Evolutionary conservation across 352 stramenopile species (phyloP).

Genomic region (Plasmopara viticola): DNA sequence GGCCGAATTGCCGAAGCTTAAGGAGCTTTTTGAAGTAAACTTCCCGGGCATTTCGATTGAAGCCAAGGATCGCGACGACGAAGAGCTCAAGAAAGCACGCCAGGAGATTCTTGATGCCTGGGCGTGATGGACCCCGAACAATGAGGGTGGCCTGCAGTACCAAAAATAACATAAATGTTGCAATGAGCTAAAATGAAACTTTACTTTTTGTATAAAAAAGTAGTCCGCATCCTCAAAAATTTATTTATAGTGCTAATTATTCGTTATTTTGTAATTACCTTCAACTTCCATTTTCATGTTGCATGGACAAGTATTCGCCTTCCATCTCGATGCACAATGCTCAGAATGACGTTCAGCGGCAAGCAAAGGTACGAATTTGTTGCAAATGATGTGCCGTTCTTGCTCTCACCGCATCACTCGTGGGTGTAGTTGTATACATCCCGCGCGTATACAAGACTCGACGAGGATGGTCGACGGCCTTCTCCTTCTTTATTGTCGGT

Average conservation of each 20-base stretch:
- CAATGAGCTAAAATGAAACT: too few species aligned
- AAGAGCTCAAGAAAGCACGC: conserved; percentile 19
- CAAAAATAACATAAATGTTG: too few species aligned
- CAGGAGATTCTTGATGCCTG: conserved; percentile 31
- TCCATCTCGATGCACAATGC: conserved; percentile 13
- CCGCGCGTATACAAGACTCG: conserved; percentile 13
- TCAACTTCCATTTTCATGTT: not conserved
- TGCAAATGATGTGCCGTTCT: not conserved
- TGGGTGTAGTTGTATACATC: conserved; percentile 16
- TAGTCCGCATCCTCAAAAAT: too few species aligned
- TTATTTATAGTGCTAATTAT: too few species aligned
- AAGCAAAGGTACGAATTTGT: not conserved
- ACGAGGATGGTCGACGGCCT: not conserved
- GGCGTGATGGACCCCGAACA: conserved; percentile 7
- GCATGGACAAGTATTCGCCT: not conserved
- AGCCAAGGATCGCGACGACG: conserved; percentile 20
- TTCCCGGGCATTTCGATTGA: conserved; percentile 27
- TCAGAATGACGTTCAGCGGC: conserved; percentile 11
- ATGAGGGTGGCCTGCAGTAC: too few species aligned
- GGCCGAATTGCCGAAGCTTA: conserved; percentile 23
- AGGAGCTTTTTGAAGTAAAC: conserved; percentile 31
- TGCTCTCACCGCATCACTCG: conserved; percentile 1
- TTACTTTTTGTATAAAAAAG: too few species aligned
- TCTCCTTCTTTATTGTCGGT: conserved; percentile 1
- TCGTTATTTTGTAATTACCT: too few species aligned